A percentile compares a stretch with the other conserved stretches of the same genome.
Conservation (phyloP, 2,329 filamentous ascomycete genomes). For the Whalleya microplaca region DNA sequence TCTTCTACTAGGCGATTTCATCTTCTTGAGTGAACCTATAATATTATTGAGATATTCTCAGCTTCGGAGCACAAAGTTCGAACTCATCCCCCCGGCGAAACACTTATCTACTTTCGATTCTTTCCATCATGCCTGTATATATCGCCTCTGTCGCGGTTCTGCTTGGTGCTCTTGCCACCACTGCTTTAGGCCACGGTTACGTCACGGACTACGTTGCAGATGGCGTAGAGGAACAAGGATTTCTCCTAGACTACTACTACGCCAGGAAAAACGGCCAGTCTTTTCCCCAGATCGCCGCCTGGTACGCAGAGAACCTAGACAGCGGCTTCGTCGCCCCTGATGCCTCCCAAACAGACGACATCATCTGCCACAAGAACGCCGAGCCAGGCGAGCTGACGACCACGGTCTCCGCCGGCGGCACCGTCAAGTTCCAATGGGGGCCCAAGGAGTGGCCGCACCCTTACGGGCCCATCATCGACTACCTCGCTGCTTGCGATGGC, state of each 20-base stretch:
- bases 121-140: conserved; percentile 24
- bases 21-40: too few species aligned
- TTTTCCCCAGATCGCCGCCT: conserved; percentile 34
- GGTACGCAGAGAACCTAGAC: conserved; percentile 39
- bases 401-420: conserved; percentile 17
- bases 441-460: conserved; percentile 37
- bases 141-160: conserved; percentile 26
- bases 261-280: conserved; percentile 33
- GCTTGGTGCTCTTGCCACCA: conserved; percentile 32
- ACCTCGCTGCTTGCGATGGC: conserved; percentile 35
- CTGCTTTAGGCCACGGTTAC: conserved; percentile 47
- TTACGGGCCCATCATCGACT: conserved; percentile 38
- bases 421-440: conserved; percentile 36
- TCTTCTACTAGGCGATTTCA: too few species aligned
- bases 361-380: conserved; percentile 43
- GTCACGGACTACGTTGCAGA: conserved; percentile 54
- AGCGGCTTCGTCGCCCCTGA: conserved; percentile 45
- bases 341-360: conserved; percentile 38
- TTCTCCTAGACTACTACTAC: conserved; percentile 39
- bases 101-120: not conserved
- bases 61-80: too few species aligned
- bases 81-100: too few species aligned
- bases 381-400: conserved; percentile 29
- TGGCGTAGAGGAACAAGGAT: conserved; percentile 38
- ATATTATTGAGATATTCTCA: too few species aligned